phyloP scores from a whole-genome alignment of 2,329 filamentous ascomycete species.

The Massarina eburnea region DNA sequence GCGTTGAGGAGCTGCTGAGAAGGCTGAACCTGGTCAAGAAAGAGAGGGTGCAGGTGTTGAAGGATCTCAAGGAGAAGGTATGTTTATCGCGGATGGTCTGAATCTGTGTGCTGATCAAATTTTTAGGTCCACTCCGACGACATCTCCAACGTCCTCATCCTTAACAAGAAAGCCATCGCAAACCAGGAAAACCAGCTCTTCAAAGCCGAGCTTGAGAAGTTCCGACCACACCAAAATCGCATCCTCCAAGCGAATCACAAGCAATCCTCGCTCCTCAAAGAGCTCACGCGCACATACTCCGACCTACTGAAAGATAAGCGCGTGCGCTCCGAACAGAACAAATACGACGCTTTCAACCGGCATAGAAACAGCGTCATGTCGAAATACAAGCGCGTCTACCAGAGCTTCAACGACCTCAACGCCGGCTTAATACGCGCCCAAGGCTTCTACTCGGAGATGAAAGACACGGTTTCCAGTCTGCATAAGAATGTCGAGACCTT shows the following conservation, averaged over 20 bases:
- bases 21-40: slow-evolving; percentile 91
- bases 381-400: slow-evolving; percentile 87
- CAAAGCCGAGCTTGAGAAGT: slow-evolving; percentile 96
- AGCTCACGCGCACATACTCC: slow-evolving; percentile 85
- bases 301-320: slow-evolving; percentile 89
- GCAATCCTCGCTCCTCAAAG: slow-evolving; percentile 91
- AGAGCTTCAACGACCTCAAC: slow-evolving; percentile 87
- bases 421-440: slow-evolving; percentile 85
- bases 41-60: slow-evolving; percentile 87
- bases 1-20: slow-evolving; percentile 86
- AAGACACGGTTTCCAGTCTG: slow-evolving; percentile 86
- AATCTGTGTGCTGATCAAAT: slow-evolving; percentile 9
- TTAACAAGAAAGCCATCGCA: slow-evolving; percentile 95
- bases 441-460: slow-evolving; percentile 94
- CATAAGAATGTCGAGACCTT: slow-evolving; percentile 97
- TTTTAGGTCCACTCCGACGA: slow-evolving; percentile 88
- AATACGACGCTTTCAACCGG: slow-evolving; percentile 85
- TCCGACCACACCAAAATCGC: slow-evolving; percentile 86
- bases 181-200: slow-evolving; percentile 93
- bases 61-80: slow-evolving; percentile 97
- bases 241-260: slow-evolving; percentile 94
- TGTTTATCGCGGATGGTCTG: slow-evolving; percentile 18
- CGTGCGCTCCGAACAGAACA: slow-evolving; percentile 89
- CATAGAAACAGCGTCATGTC: slow-evolving; percentile 79
- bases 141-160: slow-evolving; percentile 93